Base-by-base conservation (phyloP, 805 yeast genomes). In the Schizosaccharomyces japonicus region DNA sequence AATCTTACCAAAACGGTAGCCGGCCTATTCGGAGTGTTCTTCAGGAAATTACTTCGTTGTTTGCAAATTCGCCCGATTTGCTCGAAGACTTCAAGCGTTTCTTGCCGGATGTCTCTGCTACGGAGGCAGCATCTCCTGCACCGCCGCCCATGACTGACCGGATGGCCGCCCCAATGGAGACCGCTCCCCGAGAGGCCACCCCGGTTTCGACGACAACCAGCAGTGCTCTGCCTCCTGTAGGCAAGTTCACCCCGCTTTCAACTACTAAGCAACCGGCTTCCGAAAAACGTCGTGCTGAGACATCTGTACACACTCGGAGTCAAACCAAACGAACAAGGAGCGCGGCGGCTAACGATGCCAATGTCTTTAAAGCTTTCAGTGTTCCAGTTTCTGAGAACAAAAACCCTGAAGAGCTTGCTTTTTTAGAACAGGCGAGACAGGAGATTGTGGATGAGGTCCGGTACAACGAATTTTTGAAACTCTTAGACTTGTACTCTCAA, bases 1-100 rank as follows among this genome's bases (percentile, higher is more conserved):
- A 90, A 61, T 87, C 95, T 44, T 90, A 87, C 60, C 98, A 90
- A 65, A 75, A 93, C 53, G 98, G 87, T 58, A 93, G 84, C 58
- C 80, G 83, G 58, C 94, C 95, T 45, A 90, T 90, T 48, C 78
- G 82, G 47, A 96, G 90, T 58, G 98, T 90, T 10, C 90, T 90
- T 57, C 79, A 82, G 49, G 95, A 90, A 59, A 95, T 90, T 2
- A 80, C 95, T 1, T 69, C 75, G 5, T 67, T 90, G 48, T 90
- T 90, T 64, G 78, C 81, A 50, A 81, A 82, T 55, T 94, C 95
- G 10, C 96, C 96, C 0, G 99, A 90, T 57, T 68, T 90, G 50
- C 66, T 90, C 52, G 94, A 84, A 54, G 98, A 92, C 59, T 90
- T 90, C 64, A 84, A 85, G 60, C 85, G 84, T 60, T 90, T 90